Evolutionary conservation across 148 eudicot species (phyloP).

Genomic region (Heliosperma pusillum): DNA sequence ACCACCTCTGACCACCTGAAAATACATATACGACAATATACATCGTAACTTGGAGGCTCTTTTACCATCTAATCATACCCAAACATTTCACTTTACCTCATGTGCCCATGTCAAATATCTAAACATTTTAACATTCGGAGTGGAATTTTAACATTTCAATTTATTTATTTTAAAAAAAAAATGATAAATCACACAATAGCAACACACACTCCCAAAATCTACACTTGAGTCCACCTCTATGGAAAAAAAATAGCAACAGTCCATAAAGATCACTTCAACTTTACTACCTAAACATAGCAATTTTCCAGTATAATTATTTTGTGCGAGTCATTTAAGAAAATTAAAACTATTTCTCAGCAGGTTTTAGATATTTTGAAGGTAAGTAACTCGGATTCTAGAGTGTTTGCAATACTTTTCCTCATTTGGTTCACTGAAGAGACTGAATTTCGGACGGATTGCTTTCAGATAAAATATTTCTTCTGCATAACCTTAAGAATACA

Average conservation of each 20-base stretch:
- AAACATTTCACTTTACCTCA: background rate
- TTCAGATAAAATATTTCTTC: background rate
- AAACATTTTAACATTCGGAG: background rate
- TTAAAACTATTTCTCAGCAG: no score
- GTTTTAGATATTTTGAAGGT: background rate
- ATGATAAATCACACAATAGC: background rate
- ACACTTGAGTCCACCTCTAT: no score
- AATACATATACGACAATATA: background rate
- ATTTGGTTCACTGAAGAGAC: background rate
- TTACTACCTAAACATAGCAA: background rate
- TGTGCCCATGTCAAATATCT: background rate
- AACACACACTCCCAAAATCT: background rate
- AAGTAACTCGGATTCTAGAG: no score
- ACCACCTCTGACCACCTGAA: constrained; percentile 80
- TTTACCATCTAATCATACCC: background rate
- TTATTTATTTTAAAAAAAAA: no score
- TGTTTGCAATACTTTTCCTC: background rate
- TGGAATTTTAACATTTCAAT: background rate
- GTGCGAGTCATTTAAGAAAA: background rate
- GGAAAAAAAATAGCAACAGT: no score
- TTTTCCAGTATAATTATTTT: background rate
- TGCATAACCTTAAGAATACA: background rate
- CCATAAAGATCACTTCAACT: background rate
- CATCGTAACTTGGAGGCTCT: background rate
- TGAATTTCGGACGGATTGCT: background rate